These are phyloP conservation scores for Ustilago lituana DNA, from an alignment of 1,284 basidiomycete species.

Conservation along the genomic window DNA sequence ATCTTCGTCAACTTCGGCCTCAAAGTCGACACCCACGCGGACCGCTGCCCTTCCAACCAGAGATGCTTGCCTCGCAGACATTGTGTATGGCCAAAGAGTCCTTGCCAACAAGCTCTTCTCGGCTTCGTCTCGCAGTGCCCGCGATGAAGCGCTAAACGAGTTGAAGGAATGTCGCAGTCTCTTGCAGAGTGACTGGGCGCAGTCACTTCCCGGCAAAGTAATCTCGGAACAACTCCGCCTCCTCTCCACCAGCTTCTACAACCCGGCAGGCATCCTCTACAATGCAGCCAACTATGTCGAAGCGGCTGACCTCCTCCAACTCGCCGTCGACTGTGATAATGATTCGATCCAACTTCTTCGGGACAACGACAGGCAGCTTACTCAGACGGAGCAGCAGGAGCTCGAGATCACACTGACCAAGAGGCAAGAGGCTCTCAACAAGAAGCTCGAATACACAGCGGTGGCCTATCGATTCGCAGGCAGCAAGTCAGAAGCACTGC, in stretches of 20 bases:
- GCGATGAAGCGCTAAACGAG: constrained; percentile 18
- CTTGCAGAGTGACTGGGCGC: constrained; percentile 6
- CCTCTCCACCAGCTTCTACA: constrained; percentile 67
- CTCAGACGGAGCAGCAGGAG: constrained; percentile 9
- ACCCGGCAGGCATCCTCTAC: constrained; percentile 67
- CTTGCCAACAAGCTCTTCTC: constrained; percentile 43
- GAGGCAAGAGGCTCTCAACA: constrained; percentile 15
- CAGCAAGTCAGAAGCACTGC: constrained; percentile 19
- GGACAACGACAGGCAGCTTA: not conserved
- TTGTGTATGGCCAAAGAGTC: constrained; percentile 35
- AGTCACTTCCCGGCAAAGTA: constrained; percentile 4
- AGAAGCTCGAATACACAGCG: constrained; percentile 46
- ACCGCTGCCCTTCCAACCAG: constrained; percentile 20
- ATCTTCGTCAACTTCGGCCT: not conserved
- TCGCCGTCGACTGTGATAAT: constrained; percentile 51
- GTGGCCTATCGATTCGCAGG: constrained; percentile 42
- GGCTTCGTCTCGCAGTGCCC: constrained; percentile 13
- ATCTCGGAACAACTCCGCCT: constrained; percentile 36
- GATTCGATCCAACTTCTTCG: constrained; percentile 22
- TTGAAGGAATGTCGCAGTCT: constrained; percentile 20
- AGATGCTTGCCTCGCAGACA: constrained; percentile 28
- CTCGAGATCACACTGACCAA: constrained; percentile 5
- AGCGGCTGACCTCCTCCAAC: constrained; percentile 55
- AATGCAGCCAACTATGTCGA: constrained; percentile 56
- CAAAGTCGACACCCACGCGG: constrained; percentile 7